Evolutionary conservation across 768 basidiomycete genomes (phyloP).

Genomic region (Aureoboletus auriporus): DNA sequence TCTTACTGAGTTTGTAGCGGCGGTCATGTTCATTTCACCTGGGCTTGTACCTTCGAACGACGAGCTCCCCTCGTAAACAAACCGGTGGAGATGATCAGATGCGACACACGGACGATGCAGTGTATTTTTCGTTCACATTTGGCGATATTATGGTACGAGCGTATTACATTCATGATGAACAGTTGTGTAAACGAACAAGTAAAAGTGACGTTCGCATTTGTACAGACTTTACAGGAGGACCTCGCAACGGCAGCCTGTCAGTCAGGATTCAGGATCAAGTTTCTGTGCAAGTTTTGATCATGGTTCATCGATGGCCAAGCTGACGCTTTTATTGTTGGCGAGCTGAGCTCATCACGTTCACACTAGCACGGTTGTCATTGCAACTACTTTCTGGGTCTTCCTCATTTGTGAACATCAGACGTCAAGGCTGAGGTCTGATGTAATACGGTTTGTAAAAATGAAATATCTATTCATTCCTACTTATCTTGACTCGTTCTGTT

Average conservation of each 20-base stretch:
- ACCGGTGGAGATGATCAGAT: not conserved
- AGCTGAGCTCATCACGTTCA: not conserved
- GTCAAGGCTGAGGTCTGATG: conserved; percentile 6
- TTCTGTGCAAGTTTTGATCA: conserved; percentile 27
- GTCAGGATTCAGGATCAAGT: no score
- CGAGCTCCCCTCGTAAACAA: conserved; percentile 19
- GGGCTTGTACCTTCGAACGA: conserved; percentile 31
- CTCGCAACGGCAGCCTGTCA: no score
- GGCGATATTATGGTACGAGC: no score
- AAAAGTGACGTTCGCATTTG: no score
- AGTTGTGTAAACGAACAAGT: no score
- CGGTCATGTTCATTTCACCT: conserved; percentile 27
- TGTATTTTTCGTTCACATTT: no score
- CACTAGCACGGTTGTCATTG: conserved; percentile 22
- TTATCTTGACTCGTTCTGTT: conserved; percentile 15
- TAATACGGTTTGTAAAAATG: conserved; percentile 5
- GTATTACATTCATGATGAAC: no score
- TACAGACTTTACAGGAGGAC: no score
- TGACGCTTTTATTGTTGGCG: not conserved
- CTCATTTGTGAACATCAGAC: conserved; percentile 16
- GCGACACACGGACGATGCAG: no score
- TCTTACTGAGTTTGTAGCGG: conserved; percentile 29
- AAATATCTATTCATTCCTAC: conserved; percentile 12
- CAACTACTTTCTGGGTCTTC: conserved; percentile 22
- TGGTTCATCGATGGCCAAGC: conserved; percentile 29